A percentile compares a stretch with the other conserved stretches of the same genome.
These are phyloP conservation scores for Sporothrix pallida DNA, from an alignment of 2,329 filamentous ascomycete genomes.

Conservation along the genomic window DNA sequence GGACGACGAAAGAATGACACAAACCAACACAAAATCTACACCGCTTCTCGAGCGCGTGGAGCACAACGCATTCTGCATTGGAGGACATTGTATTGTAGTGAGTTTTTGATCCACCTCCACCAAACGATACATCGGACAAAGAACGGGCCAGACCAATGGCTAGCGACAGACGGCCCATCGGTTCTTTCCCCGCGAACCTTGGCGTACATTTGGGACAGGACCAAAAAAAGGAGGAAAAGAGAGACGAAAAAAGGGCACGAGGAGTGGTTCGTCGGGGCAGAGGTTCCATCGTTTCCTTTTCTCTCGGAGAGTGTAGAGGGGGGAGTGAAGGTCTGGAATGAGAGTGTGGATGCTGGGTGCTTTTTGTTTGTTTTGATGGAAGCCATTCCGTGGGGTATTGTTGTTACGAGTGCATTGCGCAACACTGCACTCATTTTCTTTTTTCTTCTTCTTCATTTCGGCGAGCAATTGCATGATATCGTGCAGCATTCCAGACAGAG, in stretches of 20 bases:
- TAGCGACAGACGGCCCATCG: neutral
- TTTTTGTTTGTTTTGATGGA: neutral
- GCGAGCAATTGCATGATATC: neutral
- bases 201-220: neutral
- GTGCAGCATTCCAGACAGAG: neutral
- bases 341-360: neutral
- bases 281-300: neutral
- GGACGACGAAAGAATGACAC: neutral
- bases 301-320: neutral
- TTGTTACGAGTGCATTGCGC: neutral
- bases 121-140: too few species aligned
- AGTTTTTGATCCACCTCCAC: too few species aligned
- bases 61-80: neutral
- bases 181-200: constrained; percentile 20
- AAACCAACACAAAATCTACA: neutral
- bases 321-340: neutral
- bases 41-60: neutral
- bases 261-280: constrained; percentile 2
- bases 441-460: neutral
- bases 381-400: neutral
- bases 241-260: too few species aligned
- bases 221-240: neutral
- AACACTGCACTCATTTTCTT: neutral
- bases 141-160: neutral
- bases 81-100: neutral